Base-by-base conservation (phyloP, 352 stramenopile species). In the Pythium aristosporum region DNA sequence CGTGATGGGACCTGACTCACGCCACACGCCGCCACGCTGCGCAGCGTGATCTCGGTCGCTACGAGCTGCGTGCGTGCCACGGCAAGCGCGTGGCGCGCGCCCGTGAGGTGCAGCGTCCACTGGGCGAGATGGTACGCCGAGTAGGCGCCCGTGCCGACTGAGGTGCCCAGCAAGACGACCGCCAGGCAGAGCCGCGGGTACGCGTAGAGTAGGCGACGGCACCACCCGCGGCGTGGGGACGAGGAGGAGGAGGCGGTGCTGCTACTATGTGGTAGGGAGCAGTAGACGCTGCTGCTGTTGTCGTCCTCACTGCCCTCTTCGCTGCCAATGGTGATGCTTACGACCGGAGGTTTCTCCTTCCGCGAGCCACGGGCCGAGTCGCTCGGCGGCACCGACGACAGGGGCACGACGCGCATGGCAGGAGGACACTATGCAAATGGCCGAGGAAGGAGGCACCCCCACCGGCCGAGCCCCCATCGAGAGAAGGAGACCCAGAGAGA, bases 161-260 rank as follows among this genome's bases (percentile, higher is more conserved):
- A 76, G 49, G 71, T 81, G 21, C 69, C 16, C 21, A 87, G 42
- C 36, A 82, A 76, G 15, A 88, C 60, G 18, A 88, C n/a, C n/a
- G 81, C 42, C 61, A 87, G 89, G 49, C 71, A 72, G 8, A 85
- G 42, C 0, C 81, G 76, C 23, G 82, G 80, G 44, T 80, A 82
- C 43, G 67, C 73, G 57, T 64, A 72, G 25, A 85, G 46, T 74
- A 67, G 80, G 6, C 57, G 57, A 8, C 37, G 11, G 43, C 52
- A 43, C 18, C 52, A 28, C 21, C 36, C 4, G n/a, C 51, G 49
- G 5, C n/a, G 25, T 7, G 5, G 47, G 44, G 44, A 50, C 44
- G 44, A 20, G 3, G 44, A 30, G 9, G 9, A 11, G n/a, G 47
- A 18, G 0, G 23, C n/a, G 36, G 2, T 8, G 11, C 3, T 42